These are phyloP conservation scores for Aureobasidium mangrovei DNA, from an alignment of 2,329 filamentous ascomycete species.

Conservation along the genomic window DNA sequence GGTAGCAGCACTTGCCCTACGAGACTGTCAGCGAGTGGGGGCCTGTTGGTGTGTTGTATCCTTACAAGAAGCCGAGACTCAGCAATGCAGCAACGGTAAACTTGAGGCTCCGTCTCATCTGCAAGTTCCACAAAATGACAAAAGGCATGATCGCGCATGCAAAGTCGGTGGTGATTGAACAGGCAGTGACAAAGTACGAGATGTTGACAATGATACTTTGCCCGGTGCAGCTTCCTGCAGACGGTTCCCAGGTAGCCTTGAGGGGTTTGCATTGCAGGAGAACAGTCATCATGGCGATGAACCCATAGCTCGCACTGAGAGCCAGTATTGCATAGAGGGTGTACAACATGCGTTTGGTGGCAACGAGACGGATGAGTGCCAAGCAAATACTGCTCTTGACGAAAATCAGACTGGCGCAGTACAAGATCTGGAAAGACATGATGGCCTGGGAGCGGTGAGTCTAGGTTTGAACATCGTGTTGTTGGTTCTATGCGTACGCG, in stretches of 20 bases:
- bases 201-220: background rate
- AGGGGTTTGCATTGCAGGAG: slow-evolving; percentile 1
- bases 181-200: slow-evolving; percentile 12
- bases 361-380: slow-evolving; percentile 10
- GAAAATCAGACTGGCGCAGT: slow-evolving; percentile 12
- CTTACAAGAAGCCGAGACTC: slow-evolving; percentile 11
- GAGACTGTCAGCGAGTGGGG: background rate
- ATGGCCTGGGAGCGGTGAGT: slow-evolving; percentile 1
- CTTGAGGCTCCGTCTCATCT: slow-evolving; percentile 9
- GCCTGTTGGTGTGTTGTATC: background rate
- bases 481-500: background rate
- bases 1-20: slow-evolving; percentile 10
- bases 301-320: slow-evolving; percentile 3
- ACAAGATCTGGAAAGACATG: slow-evolving; percentile 6
- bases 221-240: background rate
- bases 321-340: slow-evolving; percentile 7
- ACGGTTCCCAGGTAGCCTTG: slow-evolving; percentile 1
- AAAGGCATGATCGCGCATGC: slow-evolving; percentile 11
- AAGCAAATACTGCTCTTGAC: slow-evolving; percentile 14
- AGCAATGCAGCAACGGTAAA: slow-evolving; percentile 7
- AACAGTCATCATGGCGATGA: slow-evolving; percentile 2
- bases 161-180: slow-evolving; percentile 9
- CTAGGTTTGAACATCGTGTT: background rate
- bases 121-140: slow-evolving; percentile 12
- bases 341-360: background rate